phyloP scores from a whole-genome alignment of 2,329 filamentous ascomycete genomes.

The Tolypocladium tundrense region DNA sequence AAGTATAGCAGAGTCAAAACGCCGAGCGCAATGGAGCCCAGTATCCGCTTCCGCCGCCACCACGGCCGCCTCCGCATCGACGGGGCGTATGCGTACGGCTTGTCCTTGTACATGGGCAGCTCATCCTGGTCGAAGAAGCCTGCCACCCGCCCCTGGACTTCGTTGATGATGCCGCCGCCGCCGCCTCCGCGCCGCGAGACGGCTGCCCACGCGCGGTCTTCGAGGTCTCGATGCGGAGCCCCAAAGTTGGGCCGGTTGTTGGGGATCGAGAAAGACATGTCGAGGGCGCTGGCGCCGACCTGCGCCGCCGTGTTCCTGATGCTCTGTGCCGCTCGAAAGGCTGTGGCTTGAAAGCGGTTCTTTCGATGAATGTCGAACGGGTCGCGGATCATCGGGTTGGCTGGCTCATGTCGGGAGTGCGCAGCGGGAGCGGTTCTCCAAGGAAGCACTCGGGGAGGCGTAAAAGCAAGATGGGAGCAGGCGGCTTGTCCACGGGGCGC shows the following conservation, averaged over 20 bases:
- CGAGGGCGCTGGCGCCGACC: conserved; percentile 36
- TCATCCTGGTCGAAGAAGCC: conserved; percentile 48
- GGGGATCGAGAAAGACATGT: conserved; percentile 58
- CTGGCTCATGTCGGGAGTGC: conserved; percentile 16
- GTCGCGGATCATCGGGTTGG: conserved; percentile 28
- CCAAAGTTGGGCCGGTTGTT: conserved; percentile 60
- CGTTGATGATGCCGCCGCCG: conserved; percentile 29
- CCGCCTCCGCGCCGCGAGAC: conserved; percentile 23
- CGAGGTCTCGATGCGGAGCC: conserved; percentile 52
- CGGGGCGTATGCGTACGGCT: conserved; percentile 67
- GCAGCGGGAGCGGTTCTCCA: neutral
- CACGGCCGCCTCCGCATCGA: conserved; percentile 48
- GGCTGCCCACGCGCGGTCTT: conserved; percentile 57
- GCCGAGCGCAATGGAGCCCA: conserved; percentile 40
- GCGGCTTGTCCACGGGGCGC: neutral
- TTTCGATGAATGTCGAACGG: conserved; percentile 32
- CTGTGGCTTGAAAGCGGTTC: conserved; percentile 38
- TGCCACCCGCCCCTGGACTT: conserved; percentile 51
- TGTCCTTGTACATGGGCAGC: conserved; percentile 98
- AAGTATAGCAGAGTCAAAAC: conserved; percentile 58
- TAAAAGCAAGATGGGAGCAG: neutral
- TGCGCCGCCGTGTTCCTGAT: conserved; percentile 38
- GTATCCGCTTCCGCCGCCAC: conserved; percentile 53
- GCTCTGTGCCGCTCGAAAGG: conserved; percentile 31
- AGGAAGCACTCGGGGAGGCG: neutral